phyloP scores from a whole-genome alignment of 148 eudicot genomes.

The Vaccinium vitisidaea region DNA sequence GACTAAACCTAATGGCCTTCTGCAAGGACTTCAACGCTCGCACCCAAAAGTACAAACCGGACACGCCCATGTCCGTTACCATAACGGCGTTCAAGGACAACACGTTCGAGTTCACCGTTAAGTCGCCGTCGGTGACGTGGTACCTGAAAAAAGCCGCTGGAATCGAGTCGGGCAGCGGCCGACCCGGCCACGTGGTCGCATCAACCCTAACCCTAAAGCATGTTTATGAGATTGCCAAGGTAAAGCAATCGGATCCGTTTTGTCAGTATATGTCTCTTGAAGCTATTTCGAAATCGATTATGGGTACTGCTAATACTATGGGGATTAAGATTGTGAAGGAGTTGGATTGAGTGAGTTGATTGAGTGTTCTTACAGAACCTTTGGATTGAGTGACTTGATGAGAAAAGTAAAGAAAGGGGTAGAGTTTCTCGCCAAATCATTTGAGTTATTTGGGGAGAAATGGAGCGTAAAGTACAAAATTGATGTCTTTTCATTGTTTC shows the following conservation, averaged over 20 bases:
- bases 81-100: constrained; percentile 80
- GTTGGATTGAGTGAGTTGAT: constrained; percentile 39
- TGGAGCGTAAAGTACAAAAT: too few relatives aligned
- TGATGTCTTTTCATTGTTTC: too few relatives aligned
- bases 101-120: constrained; percentile 76
- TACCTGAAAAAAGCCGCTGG: constrained; percentile 87
- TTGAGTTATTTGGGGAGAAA: too few relatives aligned
- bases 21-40: constrained; percentile 93
- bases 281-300: constrained; percentile 65
- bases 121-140: constrained; percentile 77
- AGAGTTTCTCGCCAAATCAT: too few relatives aligned
- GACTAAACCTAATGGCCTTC: constrained; percentile 84
- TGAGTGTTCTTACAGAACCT: too few relatives aligned
- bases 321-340: constrained; percentile 72
- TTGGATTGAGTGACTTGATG: too few relatives aligned
- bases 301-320: constrained; percentile 85
- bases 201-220: constrained; percentile 62
- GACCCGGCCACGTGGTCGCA: constrained; percentile 66
- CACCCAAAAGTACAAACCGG: constrained; percentile 84
- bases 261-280: constrained; percentile 63
- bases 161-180: constrained; percentile 58
- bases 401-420: too few relatives aligned
- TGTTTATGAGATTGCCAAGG: constrained; percentile 79
- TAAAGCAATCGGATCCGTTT: constrained; percentile 71
- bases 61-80: constrained; percentile 75